Evolutionary conservation across 176 grass and related monocot genomes (phyloP).

Genomic region (Themeda triandra): DNA sequence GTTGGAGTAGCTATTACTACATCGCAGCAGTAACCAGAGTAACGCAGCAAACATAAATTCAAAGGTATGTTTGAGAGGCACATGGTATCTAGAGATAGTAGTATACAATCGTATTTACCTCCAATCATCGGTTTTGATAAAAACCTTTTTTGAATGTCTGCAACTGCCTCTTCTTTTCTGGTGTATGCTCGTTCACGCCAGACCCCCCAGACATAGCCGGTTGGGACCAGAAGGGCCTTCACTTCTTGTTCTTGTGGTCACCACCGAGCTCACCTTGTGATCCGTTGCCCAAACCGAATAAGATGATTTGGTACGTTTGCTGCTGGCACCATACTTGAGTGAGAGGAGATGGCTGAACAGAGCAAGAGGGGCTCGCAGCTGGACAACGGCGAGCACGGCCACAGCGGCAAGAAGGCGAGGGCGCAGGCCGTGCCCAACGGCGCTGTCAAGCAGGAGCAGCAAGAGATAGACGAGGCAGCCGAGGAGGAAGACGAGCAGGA

Average conservation of each 20-base stretch:
- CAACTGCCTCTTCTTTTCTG: too few species aligned
- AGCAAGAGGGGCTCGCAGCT: constrained; percentile 7
- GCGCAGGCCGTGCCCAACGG: background rate
- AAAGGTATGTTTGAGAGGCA: background rate
- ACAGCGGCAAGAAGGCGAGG: constrained; percentile 9
- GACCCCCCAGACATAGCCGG: too few species aligned
- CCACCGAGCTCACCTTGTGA: background rate
- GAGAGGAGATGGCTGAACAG: background rate
- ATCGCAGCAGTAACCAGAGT: too few species aligned
- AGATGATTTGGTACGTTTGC: background rate
- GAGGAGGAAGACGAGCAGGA: background rate
- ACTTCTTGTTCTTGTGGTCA: too few species aligned
- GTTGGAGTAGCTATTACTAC: too few species aligned
- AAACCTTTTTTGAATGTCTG: too few species aligned
- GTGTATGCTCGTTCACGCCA: too few species aligned
- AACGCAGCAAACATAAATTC: background rate
- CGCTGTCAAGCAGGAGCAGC: constrained; percentile 1
- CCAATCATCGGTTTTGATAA: background rate
- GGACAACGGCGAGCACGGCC: background rate
- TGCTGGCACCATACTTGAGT: background rate
- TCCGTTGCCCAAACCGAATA: background rate
- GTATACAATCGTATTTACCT: too few species aligned
- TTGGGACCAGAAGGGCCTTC: too few species aligned
- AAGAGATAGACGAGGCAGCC: background rate
- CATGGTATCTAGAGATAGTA: too few species aligned